phyloP scores from a whole-genome alignment of 192 early-diverging fungal species.

The Borealophlyctis nickersoniae region DNA sequence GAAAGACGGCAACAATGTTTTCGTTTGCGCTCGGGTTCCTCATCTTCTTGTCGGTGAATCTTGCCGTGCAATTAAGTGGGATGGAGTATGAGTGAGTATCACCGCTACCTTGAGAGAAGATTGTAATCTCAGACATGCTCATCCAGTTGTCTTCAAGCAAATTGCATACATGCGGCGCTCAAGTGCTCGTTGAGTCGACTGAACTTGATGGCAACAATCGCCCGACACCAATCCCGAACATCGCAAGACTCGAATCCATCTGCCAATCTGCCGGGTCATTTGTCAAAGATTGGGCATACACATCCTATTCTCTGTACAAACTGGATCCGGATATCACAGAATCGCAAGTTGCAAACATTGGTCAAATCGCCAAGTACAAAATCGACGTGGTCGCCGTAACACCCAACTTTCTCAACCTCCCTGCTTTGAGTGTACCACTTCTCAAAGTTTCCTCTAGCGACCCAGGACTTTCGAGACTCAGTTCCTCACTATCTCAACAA shows the following conservation, averaged over 20 bases:
- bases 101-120: not conserved
- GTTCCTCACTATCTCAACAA: conserved; percentile 23
- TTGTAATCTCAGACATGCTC: too few relatives aligned
- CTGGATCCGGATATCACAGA: not conserved
- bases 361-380: conserved; percentile 6
- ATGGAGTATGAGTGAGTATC: conserved; percentile 22
- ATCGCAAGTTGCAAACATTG: conserved; percentile 24
- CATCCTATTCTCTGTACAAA: not conserved
- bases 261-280: not conserved
- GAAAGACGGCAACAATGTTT: conserved; percentile 30
- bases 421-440: not conserved
- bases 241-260: not conserved
- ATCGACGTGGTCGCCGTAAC: conserved; percentile 20
- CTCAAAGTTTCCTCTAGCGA: not conserved
- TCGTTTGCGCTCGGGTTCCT: conserved; percentile 26
- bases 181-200: too few relatives aligned
- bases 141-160: too few relatives aligned
- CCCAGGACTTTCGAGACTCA: not conserved
- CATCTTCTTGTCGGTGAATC: conserved; percentile 27
- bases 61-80: conserved; percentile 13
- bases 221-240: not conserved
- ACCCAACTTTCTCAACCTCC: conserved; percentile 23
- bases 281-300: conserved; percentile 22
- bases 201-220: not conserved
- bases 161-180: too few relatives aligned